These are phyloP conservation scores for Geotrichum bryndzae DNA, from an alignment of 1,139 yeast species.

Conservation along the genomic window DNA sequence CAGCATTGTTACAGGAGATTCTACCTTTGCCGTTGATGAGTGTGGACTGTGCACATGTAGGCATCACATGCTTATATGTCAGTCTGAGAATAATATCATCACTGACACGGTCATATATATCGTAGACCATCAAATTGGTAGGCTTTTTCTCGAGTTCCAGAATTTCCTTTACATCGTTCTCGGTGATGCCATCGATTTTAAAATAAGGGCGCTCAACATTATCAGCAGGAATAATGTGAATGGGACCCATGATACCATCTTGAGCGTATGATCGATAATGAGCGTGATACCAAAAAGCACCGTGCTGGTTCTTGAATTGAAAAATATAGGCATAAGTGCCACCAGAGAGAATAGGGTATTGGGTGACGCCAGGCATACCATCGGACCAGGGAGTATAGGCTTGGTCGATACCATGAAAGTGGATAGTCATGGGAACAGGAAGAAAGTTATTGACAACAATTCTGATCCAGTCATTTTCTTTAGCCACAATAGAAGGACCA, in stretches of 20 bases:
- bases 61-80: slow-evolving; percentile 36
- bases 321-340: slow-evolving; percentile 31
- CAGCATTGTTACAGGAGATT: slow-evolving; percentile 29
- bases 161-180: slow-evolving; percentile 22
- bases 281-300: slow-evolving; percentile 40
- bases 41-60: slow-evolving; percentile 36
- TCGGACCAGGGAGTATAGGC: slow-evolving; percentile 38
- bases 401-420: slow-evolving; percentile 39
- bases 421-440: slow-evolving; percentile 24
- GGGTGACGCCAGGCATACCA: slow-evolving; percentile 39
- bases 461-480: slow-evolving; percentile 37
- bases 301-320: slow-evolving; percentile 33
- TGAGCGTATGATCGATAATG: slow-evolving; percentile 38
- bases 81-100: slow-evolving; percentile 27
- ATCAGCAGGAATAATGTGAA: slow-evolving; percentile 6
- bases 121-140: slow-evolving; percentile 30
- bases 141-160: slow-evolving; percentile 31
- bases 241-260: slow-evolving; percentile 37
- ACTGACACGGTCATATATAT: slow-evolving; percentile 18
- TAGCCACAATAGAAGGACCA: slow-evolving; percentile 35
- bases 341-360: slow-evolving; percentile 35
- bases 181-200: slow-evolving; percentile 33
- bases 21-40: slow-evolving; percentile 39
- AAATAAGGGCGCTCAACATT: slow-evolving; percentile 6
- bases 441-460: slow-evolving; percentile 33